A percentile compares a stretch with the other conserved stretches of the same genome.
Evolutionary conservation across 2,329 filamentous ascomycete genomes (phyloP).

Genomic region (Purpureocillium takamizusanense): DNA sequence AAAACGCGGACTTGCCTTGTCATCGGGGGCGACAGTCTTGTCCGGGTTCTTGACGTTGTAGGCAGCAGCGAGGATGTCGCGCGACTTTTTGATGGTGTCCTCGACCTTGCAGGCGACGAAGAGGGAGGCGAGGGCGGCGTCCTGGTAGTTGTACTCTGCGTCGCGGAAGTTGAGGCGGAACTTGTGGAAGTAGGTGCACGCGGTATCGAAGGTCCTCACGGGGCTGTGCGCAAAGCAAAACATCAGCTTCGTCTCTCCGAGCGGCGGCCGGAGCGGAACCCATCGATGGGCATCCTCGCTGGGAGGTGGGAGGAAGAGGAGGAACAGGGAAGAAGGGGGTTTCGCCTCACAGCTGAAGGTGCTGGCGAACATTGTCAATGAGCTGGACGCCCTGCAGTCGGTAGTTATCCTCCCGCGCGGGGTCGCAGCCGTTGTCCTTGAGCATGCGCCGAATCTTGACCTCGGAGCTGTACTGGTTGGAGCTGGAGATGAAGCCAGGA

Average conservation of each 20-base stretch:
- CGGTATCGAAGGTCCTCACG: slow-evolving; percentile 84
- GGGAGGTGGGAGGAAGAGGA: background rate
- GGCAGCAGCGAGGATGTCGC: slow-evolving; percentile 82
- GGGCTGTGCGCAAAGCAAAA: slow-evolving; percentile 43
- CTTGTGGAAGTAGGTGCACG: slow-evolving; percentile 87
- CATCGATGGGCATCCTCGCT: background rate
- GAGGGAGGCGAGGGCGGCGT: slow-evolving; percentile 79
- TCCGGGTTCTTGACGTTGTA: slow-evolving; percentile 71
- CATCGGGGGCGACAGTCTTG: slow-evolving; percentile 67
- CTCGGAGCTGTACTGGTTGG: slow-evolving; percentile 71
- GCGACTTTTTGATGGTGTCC: slow-evolving; percentile 94
- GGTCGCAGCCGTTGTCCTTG: slow-evolving; percentile 58
- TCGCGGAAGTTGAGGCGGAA: slow-evolving; percentile 83
- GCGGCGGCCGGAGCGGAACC: background rate
- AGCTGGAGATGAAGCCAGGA: slow-evolving; percentile 39
- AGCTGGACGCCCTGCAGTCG: slow-evolving; percentile 80
- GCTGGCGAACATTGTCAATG: slow-evolving; percentile 76
- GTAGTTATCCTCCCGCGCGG: slow-evolving; percentile 69
- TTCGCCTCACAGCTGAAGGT: slow-evolving; percentile 66
- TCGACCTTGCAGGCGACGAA: slow-evolving; percentile 96
- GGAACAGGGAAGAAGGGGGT: slow-evolving; percentile 1
- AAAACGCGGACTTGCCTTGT: slow-evolving; percentile 64
- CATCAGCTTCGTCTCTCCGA: slow-evolving; percentile 2
- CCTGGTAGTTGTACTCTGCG: slow-evolving; percentile 74
- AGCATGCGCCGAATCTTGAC: slow-evolving; percentile 69